Evolutionary conservation across 257 asterid genomes (phyloP).

Genomic region (Solanum infundibuliforme): DNA sequence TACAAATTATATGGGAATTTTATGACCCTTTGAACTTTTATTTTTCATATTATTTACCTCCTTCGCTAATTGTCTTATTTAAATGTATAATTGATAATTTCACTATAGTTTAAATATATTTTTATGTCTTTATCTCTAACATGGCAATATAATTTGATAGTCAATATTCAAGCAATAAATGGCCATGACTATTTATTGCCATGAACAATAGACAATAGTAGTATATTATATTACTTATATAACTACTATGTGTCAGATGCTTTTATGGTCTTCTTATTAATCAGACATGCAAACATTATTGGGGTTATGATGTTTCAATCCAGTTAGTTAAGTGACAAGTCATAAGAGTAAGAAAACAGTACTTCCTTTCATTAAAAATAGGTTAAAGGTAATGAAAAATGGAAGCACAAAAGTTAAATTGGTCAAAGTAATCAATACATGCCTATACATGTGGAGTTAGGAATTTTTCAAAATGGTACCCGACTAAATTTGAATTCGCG

Average conservation of each 20-base stretch:
- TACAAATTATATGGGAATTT: too few relatives aligned
- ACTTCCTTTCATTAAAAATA: background rate
- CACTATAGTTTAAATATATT: background rate
- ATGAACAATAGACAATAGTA: background rate
- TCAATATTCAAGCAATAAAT: background rate
- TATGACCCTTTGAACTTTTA: background rate
- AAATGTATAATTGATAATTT: background rate
- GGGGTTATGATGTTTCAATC: background rate
- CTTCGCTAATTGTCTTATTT: background rate
- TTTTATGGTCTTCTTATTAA: background rate
- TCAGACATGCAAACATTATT: background rate
- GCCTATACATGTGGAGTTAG: background rate
- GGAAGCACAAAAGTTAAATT: background rate
- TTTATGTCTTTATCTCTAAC: background rate
- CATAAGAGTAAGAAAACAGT: background rate
- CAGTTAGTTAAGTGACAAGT: background rate
- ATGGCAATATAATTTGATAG: background rate
- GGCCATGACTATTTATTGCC: background rate
- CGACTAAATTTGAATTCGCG: too few relatives aligned
- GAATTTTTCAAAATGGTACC: background rate
- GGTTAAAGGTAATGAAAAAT: background rate
- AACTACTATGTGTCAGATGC: background rate
- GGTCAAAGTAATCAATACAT: background rate
- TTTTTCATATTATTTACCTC: background rate
- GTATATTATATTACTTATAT: background rate